Evolutionary conservation across 805 yeast species (phyloP).

Genomic region (Starmera pachycereana): DNA sequence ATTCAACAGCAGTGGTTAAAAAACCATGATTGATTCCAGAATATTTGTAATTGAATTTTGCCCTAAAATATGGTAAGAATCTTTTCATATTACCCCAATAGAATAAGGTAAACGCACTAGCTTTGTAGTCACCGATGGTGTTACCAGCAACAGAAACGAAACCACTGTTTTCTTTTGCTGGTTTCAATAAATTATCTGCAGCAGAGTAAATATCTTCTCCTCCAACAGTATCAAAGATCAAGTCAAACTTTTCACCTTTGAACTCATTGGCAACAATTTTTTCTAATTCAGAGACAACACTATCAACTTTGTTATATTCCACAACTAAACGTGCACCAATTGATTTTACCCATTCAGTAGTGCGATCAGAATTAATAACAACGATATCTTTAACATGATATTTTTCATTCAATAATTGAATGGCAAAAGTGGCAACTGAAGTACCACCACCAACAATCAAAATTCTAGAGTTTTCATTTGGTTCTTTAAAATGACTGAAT

Average conservation of each 20-base stretch:
- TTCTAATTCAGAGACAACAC: slow-evolving; percentile 25
- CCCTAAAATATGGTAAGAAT: slow-evolving; percentile 7
- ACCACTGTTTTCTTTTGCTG: slow-evolving; percentile 33
- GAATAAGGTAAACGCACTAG: slow-evolving; percentile 4
- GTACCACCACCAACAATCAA: slow-evolving; percentile 70
- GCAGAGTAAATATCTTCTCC: slow-evolving; percentile 36
- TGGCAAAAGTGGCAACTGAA: slow-evolving; percentile 46
- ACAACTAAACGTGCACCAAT: slow-evolving; percentile 51
- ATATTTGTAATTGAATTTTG: slow-evolving; percentile 18
- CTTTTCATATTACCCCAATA: slow-evolving; percentile 5
- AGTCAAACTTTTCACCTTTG: slow-evolving; percentile 40
- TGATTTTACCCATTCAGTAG: slow-evolving; percentile 31
- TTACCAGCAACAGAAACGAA: slow-evolving; percentile 55
- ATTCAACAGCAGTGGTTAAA: slow-evolving; percentile 19
- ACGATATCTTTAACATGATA: slow-evolving; percentile 40
- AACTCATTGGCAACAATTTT: slow-evolving; percentile 18
- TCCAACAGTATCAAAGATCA: slow-evolving; percentile 60
- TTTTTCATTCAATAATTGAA: slow-evolving; percentile 45
- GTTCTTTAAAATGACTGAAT: slow-evolving; percentile 21
- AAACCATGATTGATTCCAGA: slow-evolving; percentile 16
- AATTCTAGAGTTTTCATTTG: slow-evolving; percentile 35
- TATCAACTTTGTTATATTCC: slow-evolving; percentile 42
- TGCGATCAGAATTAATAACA: slow-evolving; percentile 42
- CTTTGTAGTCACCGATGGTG: slow-evolving; percentile 20
- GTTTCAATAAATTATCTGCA: slow-evolving; percentile 33